phyloP scores from a whole-genome alignment of 2,329 filamentous ascomycete species.

The Cytospora piceae region DNA sequence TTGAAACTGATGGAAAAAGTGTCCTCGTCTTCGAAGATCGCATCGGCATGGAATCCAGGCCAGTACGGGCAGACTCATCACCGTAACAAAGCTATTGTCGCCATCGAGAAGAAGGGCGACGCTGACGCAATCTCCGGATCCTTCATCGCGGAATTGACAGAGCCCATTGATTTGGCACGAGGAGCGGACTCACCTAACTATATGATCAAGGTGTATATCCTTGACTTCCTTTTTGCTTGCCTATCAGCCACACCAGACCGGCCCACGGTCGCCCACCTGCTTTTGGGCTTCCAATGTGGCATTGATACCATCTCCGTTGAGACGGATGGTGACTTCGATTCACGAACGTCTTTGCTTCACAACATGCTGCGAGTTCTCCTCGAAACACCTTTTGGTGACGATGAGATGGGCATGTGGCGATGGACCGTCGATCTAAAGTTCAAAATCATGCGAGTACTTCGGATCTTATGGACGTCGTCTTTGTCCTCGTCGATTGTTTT shows the following conservation, averaged over 20 bases:
- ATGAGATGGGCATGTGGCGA: conserved; percentile 59
- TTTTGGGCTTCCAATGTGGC: conserved; percentile 84
- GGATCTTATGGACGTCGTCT: conserved; percentile 81
- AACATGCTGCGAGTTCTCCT: conserved; percentile 73
- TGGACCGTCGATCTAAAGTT: conserved; percentile 74
- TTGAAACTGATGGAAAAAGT: conserved; percentile 84
- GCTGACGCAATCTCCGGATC: conserved; percentile 78
- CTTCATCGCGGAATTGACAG: conserved; percentile 69
- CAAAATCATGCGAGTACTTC: conserved; percentile 72
- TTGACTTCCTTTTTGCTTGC: conserved; percentile 84
- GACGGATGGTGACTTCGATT: conserved; percentile 70
- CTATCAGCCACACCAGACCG: conserved; percentile 73
- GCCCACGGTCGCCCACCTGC: conserved; percentile 86
- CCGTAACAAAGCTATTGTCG: conserved; percentile 83
- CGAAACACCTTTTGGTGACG: conserved; percentile 67
- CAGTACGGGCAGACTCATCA: conserved; percentile 62
- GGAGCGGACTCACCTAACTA: conserved; percentile 74
- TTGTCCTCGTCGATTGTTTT: conserved; percentile 77
- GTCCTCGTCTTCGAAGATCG: conserved; percentile 80
- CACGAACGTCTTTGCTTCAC: conserved; percentile 80
- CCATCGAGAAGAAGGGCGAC: conserved; percentile 81
- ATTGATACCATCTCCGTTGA: conserved; percentile 71
- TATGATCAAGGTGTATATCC: conserved; percentile 78
- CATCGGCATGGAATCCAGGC: conserved; percentile 68
- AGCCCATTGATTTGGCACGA: conserved; percentile 72